Conservation (phyloP, 148 eudicot genomes). For the Chenopodium album region DNA sequence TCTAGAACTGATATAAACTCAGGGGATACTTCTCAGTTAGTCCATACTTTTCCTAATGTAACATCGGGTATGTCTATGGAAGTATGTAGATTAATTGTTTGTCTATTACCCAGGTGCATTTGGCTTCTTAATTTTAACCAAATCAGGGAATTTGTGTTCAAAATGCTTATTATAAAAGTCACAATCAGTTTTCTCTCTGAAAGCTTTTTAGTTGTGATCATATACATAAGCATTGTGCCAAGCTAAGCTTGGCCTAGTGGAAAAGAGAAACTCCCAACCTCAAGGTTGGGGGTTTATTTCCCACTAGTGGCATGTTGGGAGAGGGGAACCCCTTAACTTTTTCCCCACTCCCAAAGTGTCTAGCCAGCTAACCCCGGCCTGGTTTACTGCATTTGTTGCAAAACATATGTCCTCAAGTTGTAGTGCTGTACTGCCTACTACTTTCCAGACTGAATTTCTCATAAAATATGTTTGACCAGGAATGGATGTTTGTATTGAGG, state of each 20-base stretch:
- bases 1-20: not conserved
- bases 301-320: no score
- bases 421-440: not conserved
- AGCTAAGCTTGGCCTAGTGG: not conserved
- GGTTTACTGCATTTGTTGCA: not conserved
- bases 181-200: not conserved
- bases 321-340: no score
- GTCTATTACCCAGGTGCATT: not conserved
- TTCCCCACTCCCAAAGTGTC: no score
- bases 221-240: not conserved
- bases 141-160: not conserved
- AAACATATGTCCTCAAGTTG: not conserved
- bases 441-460: slow-evolving; percentile 11
- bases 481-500: slow-evolving; percentile 7
- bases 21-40: slow-evolving; percentile 6
- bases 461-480: slow-evolving; percentile 26
- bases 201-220: not conserved
- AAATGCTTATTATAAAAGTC: slow-evolving; percentile 8
- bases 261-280: no score
- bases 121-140: not conserved
- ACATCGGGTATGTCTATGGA: slow-evolving; percentile 18
- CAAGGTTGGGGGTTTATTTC: no score
- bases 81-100: not conserved
- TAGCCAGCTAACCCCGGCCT: no score
- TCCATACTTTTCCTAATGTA: slow-evolving; percentile 6